phyloP scores from a whole-genome alignment of 108 stramenopile species.

The Cylindrotheca closterium region DNA sequence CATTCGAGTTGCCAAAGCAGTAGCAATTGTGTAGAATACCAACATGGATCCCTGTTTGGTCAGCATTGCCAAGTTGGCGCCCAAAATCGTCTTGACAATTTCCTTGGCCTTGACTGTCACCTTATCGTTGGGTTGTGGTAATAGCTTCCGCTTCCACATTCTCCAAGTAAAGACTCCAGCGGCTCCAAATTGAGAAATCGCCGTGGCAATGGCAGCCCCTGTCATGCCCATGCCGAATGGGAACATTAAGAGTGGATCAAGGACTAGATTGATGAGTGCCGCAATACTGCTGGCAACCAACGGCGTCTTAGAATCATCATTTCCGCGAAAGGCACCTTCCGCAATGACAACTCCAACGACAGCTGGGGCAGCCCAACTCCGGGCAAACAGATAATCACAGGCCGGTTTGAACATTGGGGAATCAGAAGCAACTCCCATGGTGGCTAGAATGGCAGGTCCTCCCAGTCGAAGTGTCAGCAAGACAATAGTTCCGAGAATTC shows the following conservation, averaged over 20 bases:
- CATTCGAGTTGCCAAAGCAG: constrained; percentile 55
- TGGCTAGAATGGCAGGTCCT: constrained; percentile 27
- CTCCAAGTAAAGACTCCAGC: constrained; percentile 29
- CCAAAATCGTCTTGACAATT: constrained; percentile 25
- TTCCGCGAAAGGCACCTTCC: constrained; percentile 64
- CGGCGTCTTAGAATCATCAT: constrained; percentile 54
- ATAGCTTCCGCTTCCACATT: constrained; percentile 29
- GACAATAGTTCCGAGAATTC: constrained; percentile 32
- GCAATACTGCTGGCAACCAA: constrained; percentile 39
- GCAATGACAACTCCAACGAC: constrained; percentile 49
- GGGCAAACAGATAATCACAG: constrained; percentile 37
- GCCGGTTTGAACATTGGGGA: constrained; percentile 36
- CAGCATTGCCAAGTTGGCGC: constrained; percentile 44
- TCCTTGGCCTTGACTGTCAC: background rate
- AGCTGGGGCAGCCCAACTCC: constrained; percentile 59
- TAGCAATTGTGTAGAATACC: constrained; percentile 61
- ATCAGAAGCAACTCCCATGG: constrained; percentile 50
- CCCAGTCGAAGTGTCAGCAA: constrained; percentile 17
- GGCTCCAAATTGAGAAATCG: constrained; percentile 40
- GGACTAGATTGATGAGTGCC: constrained; percentile 42
- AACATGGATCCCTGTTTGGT: constrained; percentile 48
- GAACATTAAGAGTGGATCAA: constrained; percentile 75
- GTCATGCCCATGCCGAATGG: constrained; percentile 40
- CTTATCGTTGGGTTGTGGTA: constrained; percentile 17
- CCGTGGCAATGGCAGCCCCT: constrained; percentile 67